Evolutionary conservation across 345 rosid species (phyloP).

Genomic region (Pistacia atlantica): DNA sequence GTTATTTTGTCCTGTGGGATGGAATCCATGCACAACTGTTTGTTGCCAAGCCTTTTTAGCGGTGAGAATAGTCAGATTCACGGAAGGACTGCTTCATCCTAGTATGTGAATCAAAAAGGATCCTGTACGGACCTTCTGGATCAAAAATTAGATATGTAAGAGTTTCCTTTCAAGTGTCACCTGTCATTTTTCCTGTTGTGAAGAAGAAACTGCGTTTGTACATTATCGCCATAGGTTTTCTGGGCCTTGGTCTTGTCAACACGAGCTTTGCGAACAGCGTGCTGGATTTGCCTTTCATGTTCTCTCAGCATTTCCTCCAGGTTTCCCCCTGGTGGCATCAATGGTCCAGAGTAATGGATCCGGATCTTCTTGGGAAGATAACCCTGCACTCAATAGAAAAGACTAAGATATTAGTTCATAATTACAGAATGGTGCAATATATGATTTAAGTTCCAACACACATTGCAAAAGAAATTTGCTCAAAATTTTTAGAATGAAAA

Average conservation of each 20-base stretch:
- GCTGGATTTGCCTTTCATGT: slow-evolving; percentile 78
- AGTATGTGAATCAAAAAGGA: neutral
- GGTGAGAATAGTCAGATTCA: slow-evolving; percentile 14
- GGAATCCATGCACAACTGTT: neutral
- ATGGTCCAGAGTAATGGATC: slow-evolving; percentile 73
- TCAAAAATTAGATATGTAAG: slow-evolving; percentile 1
- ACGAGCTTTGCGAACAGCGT: slow-evolving; percentile 80
- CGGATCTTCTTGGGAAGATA: slow-evolving; percentile 38
- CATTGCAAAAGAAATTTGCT: neutral
- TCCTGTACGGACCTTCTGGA: slow-evolving; percentile 8
- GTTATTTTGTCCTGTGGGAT: neutral
- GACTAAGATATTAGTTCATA: slow-evolving; percentile 12
- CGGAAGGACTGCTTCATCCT: slow-evolving; percentile 1
- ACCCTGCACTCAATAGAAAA: slow-evolving; percentile 38
- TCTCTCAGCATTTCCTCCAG: slow-evolving; percentile 89
- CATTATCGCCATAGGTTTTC: slow-evolving; percentile 22
- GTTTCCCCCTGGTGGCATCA: slow-evolving; percentile 65
- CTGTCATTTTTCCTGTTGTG: slow-evolving; percentile 31
- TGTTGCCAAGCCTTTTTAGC: slow-evolving; percentile 4
- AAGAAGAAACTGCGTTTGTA: slow-evolving; percentile 42
- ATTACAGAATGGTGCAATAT: neutral
- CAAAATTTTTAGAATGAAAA: neutral
- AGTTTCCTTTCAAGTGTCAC: slow-evolving; percentile 30
- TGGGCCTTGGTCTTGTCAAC: slow-evolving; percentile 48
- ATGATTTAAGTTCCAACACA: neutral